Percentiles rank a stretch among this genome's conserved stretches.
These are phyloP conservation scores for Eimeria tenella DNA, from an alignment of 169 alveolate genomes.

Conservation along the genomic window DNA sequence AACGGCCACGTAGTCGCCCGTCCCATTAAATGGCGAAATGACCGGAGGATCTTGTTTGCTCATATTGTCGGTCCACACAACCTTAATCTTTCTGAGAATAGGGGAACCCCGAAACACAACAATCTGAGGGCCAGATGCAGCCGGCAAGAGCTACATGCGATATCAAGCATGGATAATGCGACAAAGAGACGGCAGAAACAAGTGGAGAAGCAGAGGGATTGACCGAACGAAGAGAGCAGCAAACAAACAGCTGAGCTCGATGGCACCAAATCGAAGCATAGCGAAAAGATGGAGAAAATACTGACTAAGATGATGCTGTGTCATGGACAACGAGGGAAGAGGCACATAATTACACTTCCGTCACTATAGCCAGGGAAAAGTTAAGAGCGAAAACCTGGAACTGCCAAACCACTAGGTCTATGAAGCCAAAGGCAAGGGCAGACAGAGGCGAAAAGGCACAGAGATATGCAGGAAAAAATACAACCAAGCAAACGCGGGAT, in stretches of 20 bases:
- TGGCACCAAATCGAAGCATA: too few species aligned
- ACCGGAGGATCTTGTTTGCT: constrained; percentile 79
- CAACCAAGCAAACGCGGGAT: too few species aligned
- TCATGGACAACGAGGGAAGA: too few species aligned
- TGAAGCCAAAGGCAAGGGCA: neutral
- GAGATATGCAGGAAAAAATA: neutral
- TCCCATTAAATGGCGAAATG: constrained; percentile 77
- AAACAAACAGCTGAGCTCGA: too few species aligned
- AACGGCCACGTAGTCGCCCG: constrained; percentile 86
- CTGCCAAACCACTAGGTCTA: neutral
- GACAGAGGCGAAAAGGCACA: neutral
- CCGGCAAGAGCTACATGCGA: neutral
- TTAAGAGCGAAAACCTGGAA: too few species aligned
- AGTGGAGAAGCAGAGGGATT: too few species aligned
- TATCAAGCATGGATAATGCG: neutral
- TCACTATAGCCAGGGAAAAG: too few species aligned
- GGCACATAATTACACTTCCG: too few species aligned
- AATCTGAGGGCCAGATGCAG: neutral
- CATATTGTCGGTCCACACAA: constrained; percentile 83
- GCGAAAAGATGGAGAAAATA: too few species aligned
- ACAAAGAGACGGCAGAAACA: too few species aligned
- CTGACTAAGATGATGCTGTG: too few species aligned
- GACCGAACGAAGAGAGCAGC: too few species aligned
- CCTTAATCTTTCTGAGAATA: constrained; percentile 75
- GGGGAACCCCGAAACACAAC: neutral